Evolutionary conservation across 140 eudicot genomes (phyloP), one percentile per base, ranked within the genome.

Genomic region (Flaveria floridana): DNA sequence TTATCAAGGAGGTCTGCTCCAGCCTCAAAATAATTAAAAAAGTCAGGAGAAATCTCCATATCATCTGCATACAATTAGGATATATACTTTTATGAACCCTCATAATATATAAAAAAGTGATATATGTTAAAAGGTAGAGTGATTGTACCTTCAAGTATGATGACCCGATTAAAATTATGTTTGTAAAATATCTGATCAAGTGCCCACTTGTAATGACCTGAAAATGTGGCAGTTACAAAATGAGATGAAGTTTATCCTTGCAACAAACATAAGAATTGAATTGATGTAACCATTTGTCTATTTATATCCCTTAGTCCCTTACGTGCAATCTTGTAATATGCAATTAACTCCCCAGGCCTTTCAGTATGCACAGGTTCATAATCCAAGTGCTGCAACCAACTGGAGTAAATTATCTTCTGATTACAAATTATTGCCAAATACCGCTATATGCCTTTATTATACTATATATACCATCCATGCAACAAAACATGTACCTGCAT

Each of bases 141-240:
- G 66, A 18, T 16, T 47, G 26, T 73, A 88, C 99, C 99, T 88
- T 94, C 99, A 79, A 94, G 97, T 82, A 94, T 94, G 78, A 93
- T 79, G 6, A 91, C 96, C 73, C 91, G 80, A 84, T 83, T 82
- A 79, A 91, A 91, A 16, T 85, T 91, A 69, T 89, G 95, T 64
- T 84, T 76, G 80, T 85, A 82, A 73, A 91, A 91, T 83, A 91
- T 64, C 78, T 89, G 84, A 76, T 87, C 96, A 75, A 91, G 79
- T 58, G 97, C 97, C 97, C 97, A 91, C 72, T 91, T 91, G 84
- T 91, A 91, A 80, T 91, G 97, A 72, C 96, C 97, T 91, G 78
- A 71, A 55, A 34, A 70, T 53, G 55, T 21, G 74, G 44, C 50
- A 48, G 20, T 53, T 74, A 44, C 56, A 53, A 52, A 59, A 74